phyloP scores from a whole-genome alignment of 495 filamentous ascomycete species.

The Aspergillus sparsus region DNA sequence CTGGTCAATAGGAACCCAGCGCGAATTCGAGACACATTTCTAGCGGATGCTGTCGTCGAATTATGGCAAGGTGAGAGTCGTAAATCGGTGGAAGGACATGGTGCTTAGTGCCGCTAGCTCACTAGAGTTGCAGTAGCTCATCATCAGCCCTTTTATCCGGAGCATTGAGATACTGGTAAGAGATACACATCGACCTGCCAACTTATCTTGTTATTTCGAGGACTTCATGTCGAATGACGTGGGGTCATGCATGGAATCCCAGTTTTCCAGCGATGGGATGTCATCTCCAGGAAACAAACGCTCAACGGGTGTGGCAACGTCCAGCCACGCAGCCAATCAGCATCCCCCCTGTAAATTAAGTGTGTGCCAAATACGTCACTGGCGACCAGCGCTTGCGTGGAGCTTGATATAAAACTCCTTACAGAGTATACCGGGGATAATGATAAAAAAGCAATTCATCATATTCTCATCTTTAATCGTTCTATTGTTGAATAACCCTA shows the following conservation, averaged over 20 bases:
- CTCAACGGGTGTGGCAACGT: conserved; percentile 1
- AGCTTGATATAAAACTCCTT: not conserved
- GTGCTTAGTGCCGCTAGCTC: not conserved
- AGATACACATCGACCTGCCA: not conserved
- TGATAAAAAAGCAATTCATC: not conserved
- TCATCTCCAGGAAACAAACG: not conserved
- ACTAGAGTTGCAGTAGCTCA: not conserved
- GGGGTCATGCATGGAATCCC: not conserved
- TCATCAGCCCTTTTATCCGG: not conserved
- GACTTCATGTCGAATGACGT: not conserved
- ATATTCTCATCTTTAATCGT: not conserved
- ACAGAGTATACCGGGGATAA: not conserved
- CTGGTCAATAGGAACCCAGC: not conserved
- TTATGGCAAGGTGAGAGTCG: not conserved
- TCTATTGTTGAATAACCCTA: not conserved
- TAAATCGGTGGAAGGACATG: not conserved
- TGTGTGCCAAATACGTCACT: conserved; percentile 2
- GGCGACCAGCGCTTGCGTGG: not conserved
- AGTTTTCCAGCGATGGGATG: not conserved
- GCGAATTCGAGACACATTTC: not conserved
- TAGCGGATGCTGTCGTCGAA: not conserved
- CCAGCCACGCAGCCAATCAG: not conserved
- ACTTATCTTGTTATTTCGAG: conserved; percentile 1
- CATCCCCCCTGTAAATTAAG: not conserved
- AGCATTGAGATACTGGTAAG: not conserved